Conservation (phyloP, 1,284 basidiomycete species). For the Cronartium ribicola region DNA sequence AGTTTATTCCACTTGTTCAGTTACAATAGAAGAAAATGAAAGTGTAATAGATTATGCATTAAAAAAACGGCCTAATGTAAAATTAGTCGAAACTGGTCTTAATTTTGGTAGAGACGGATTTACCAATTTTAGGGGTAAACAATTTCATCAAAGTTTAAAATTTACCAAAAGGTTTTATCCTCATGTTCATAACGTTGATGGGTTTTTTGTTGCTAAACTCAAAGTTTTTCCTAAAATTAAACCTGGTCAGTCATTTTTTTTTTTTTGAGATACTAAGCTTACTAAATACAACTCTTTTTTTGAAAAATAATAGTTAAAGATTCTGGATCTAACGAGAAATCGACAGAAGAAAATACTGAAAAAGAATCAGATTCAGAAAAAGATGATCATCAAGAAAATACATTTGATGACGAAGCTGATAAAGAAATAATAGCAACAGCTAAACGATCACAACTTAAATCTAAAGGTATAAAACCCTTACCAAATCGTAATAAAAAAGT, state of each 20-base stretch:
- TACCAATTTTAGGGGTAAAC: slow-evolving; percentile 80
- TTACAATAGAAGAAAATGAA: slow-evolving; percentile 98
- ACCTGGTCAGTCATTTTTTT: slow-evolving; percentile 47
- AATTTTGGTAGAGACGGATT: slow-evolving; percentile 91
- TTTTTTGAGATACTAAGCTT: neutral
- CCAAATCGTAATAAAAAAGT: slow-evolving; percentile 6
- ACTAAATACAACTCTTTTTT: neutral
- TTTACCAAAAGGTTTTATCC: slow-evolving; percentile 82
- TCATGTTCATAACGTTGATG: slow-evolving; percentile 69
- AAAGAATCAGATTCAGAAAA: neutral
- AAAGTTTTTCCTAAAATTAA: slow-evolving; percentile 77
- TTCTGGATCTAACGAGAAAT: no score
- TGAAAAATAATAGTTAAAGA: slow-evolving; percentile 8
- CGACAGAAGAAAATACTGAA: no score
- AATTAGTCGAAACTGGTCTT: slow-evolving; percentile 86
- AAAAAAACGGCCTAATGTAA: slow-evolving; percentile 88
- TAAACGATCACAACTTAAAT: slow-evolving; percentile 46
- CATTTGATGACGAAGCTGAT: slow-evolving; percentile 47
- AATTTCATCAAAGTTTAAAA: slow-evolving; percentile 72
- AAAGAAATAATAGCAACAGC: slow-evolving; percentile 45
- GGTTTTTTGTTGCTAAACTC: slow-evolving; percentile 98
- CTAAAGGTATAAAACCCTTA: slow-evolving; percentile 45
- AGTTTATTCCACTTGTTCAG: slow-evolving; percentile 98
- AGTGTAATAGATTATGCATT: slow-evolving; percentile 98
- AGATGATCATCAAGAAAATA: slow-evolving; percentile 10